These are phyloP conservation scores for Metarhizium album DNA, from an alignment of 2,329 filamentous ascomycete genomes.

Conservation along the genomic window DNA sequence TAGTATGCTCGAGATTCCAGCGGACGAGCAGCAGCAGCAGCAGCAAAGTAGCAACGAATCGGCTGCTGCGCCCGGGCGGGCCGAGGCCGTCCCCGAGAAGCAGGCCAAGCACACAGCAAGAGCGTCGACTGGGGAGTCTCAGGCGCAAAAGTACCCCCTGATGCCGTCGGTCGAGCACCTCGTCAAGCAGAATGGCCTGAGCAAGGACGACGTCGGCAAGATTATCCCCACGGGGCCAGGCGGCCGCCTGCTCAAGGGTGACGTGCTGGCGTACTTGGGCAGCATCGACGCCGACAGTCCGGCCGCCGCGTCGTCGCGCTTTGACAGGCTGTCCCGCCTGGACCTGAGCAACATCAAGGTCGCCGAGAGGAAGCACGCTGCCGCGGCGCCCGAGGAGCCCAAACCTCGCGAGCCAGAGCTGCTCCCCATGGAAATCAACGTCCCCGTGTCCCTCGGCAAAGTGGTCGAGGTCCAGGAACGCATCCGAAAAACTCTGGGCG, in stretches of 20 bases:
- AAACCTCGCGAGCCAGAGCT: constrained; percentile 32
- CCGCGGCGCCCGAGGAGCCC: constrained; percentile 27
- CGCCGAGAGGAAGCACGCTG: constrained; percentile 38
- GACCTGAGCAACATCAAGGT: constrained; percentile 95
- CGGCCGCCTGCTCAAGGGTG: constrained; percentile 86
- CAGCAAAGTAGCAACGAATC: constrained; percentile 19
- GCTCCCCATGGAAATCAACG: constrained; percentile 47
- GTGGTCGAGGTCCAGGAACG: constrained; percentile 74
- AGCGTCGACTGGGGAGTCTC: constrained; percentile 35
- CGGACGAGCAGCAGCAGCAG: constrained; percentile 49
- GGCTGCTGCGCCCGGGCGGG: constrained; percentile 2
- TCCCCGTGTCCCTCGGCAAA: constrained; percentile 68
- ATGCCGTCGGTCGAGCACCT: constrained; percentile 78
- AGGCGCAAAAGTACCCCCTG: constrained; percentile 60
- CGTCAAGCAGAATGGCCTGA: constrained; percentile 67
- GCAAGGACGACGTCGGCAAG: constrained; percentile 63
- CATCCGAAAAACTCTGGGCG: constrained; percentile 65
- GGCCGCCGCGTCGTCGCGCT: constrained; percentile 55
- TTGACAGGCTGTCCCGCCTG: constrained; percentile 69
- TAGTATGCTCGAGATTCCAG: constrained; percentile 60
- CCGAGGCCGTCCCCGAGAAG: constrained; percentile 13
- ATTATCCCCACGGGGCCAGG: constrained; percentile 83
- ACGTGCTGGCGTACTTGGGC: constrained; percentile 84
- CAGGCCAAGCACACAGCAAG: constrained; percentile 44
- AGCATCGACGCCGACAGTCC: constrained; percentile 64